Base-by-base conservation (phyloP, 306 rosid genomes). In the Macrotyloma uniflorum region DNA sequence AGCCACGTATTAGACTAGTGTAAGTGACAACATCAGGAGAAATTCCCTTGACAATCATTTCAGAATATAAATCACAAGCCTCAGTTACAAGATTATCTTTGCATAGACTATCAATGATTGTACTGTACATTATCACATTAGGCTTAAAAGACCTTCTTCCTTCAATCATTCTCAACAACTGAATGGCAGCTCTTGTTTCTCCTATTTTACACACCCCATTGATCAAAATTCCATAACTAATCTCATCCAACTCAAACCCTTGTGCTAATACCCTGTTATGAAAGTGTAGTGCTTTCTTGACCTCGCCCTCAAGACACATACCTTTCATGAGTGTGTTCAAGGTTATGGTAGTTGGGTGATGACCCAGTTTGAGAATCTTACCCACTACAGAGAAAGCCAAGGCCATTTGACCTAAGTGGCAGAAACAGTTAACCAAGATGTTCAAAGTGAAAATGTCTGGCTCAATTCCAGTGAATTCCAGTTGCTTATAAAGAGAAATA, bases 341-440 rank as follows among this genome's bases (percentile, higher is more conserved):
- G 54, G 55, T 67, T 23, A 10, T 42, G 47, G 47, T 42, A 11
- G 14, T 42, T 11, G 47, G 16, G 15, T 42, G n/a, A 65, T 13
- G 22, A 80, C 51, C 79, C 47, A 10, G 0, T 22, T 61, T 82
- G 20, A 70, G 23, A 50, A 70, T 61, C 33, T 70, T 76, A 0
- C 0, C 40, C 5, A 76, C 4, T 13, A 62, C 76, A 69, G 77
- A 67, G 47, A 67, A 75, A 1, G 76, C 81, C 0, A 36, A 42
- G 47, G 16, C 3, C 5, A 68, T 22, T 0, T 30, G 59, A 61
- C 8, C 1, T 0, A 82, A 0, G 10, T 51, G 53, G 49, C 74
- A 76, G 23, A 11, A 70, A 30, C 80, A 65, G 30, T 81, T 75
- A n/a, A 67, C 3, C n/a, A 46, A 11, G 1, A 82, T 74, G 53